Evolutionary conservation across 1,284 basidiomycete genomes (phyloP), one percentile per base, ranked within the genome.

Genomic region (Sporisorium exsertum): DNA sequence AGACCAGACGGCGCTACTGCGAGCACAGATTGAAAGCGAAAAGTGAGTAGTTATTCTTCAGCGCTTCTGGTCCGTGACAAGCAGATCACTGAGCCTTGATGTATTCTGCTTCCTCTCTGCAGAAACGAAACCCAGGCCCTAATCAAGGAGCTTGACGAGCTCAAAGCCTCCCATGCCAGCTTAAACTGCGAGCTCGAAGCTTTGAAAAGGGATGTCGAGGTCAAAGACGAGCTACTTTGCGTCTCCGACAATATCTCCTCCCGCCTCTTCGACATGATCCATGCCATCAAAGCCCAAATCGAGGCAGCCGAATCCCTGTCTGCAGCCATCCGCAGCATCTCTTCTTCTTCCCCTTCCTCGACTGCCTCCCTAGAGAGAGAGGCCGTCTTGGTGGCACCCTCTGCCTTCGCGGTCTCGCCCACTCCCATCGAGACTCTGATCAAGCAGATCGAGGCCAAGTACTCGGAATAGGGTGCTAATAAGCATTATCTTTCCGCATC

Each of bases 201-300:
- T 16, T 29, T 75, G 3, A 29, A 29, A 10, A 22, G 27, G 22
- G 64, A 66, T 4, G 10, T 60, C 1, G 45, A 58, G 22, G 45
- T 58, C 40, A 75, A 67, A 24, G 61, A 75, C n/a, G 60, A 67
- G 45, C 64, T 75, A 4, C 60, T 75, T 7, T 73, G 53, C 46
- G 27, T 67, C 5, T 73, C 71, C 15, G 65, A 73, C 42, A 50
- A 56, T n/a, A 64, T 69, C 33, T 64, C 50, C 2, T 54, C 49
- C 26, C 58, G 66, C 42, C 59, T 74, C 15, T 74, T 61, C 27
- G 52, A 62, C 35, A 45, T 62, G 29, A 60, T 74, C 7, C 47
- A 59, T 27, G 43, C 33, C 29, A 67, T 74, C 55, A 46, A 51
- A 37, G 42, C 50, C 3, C 58, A 74, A 22, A 61, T 62, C 7